Base-by-base conservation (phyloP, 371 early-diverging fungal species). In the Apophysomyces trapeziformis region DNA sequence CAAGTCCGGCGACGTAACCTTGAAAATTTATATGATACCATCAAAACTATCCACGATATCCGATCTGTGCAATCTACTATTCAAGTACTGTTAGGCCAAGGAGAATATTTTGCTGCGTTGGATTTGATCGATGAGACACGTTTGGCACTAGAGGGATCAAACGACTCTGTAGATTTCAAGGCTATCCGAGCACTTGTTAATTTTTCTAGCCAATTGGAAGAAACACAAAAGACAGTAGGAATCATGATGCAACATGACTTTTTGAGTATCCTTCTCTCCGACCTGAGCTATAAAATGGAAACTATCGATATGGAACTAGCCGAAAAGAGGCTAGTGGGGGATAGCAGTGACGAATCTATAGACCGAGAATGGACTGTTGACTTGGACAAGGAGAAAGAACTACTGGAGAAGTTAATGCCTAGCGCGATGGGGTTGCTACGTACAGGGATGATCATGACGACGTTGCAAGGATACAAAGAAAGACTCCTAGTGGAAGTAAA, bases 31-130 rank as follows among this genome's bases (percentile, higher is more conserved):
- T 79, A 90, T 62, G 76, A 84, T 45, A 85, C 87, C 2, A 86
- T 96, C 1, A 82, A 83, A 50, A 75, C 87, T 56, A 84, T 97
- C 26, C 74, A 85, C 58, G 88, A 89, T 45, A 82, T 96, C n/a
- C 83, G 84, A 59, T 85, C 92, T 5, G 88, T 90, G 1, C 92
- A 91, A 66, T 91, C 93, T 1, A 90, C 87, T 68, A 92, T 96
- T 26, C 94, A 95, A 67, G 82, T 87, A 13, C 73, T 97, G 35
- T 71, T 96, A 7, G 83, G 82, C 0, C 89, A 91, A 44, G 88
- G 89, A 5, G 92, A 96, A 70, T 93, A 91, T 66, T 90, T 93
- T 66, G 93, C 86, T 1, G 96, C 96, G 6, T 71, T 97, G 69
- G 93, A 93, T 65, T 71, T 96, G 44, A 89, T 97, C 38, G 91